Evolutionary conservation across 2,329 filamentous ascomycete species (phyloP).

Genomic region (Periconia digitata): DNA sequence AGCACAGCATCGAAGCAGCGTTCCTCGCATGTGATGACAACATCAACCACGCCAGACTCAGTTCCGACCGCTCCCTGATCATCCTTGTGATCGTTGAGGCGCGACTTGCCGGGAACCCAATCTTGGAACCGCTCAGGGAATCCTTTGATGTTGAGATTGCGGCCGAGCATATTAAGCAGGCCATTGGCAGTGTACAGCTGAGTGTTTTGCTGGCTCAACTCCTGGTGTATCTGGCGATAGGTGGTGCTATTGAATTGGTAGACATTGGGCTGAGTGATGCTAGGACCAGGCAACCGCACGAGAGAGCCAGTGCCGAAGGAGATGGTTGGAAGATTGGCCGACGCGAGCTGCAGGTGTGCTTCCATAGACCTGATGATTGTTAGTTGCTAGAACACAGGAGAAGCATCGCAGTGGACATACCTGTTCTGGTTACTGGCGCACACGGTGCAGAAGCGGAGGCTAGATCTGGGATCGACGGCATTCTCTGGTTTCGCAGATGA

Average conservation of each 20-base stretch:
- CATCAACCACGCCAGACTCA: slow-evolving; percentile 86
- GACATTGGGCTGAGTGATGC: slow-evolving; percentile 91
- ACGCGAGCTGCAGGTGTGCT: slow-evolving; percentile 89
- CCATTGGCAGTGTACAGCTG: slow-evolving; percentile 90
- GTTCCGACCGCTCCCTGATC: slow-evolving; percentile 78
- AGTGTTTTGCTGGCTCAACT: slow-evolving; percentile 82
- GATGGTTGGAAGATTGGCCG: slow-evolving; percentile 86
- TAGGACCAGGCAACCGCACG: slow-evolving; percentile 88
- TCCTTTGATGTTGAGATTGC: slow-evolving; percentile 91
- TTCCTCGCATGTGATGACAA: slow-evolving; percentile 97
- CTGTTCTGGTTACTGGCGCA: slow-evolving; percentile 98
- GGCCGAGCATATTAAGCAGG: slow-evolving; percentile 90
- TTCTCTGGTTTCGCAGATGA: slow-evolving; percentile 20
- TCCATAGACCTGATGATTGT: slow-evolving; percentile 77
- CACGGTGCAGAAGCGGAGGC: slow-evolving; percentile 97
- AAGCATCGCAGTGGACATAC: slow-evolving; percentile 50
- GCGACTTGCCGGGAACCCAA: slow-evolving; percentile 85
- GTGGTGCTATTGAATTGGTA: slow-evolving; percentile 98
- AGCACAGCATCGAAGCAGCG: slow-evolving; percentile 97
- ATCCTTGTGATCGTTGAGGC: slow-evolving; percentile 69
- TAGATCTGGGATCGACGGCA: slow-evolving; percentile 65
- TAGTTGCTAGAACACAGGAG: too few relatives aligned
- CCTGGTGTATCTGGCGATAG: slow-evolving; percentile 91
- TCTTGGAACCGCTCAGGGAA: slow-evolving; percentile 97
- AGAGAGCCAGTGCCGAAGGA: slow-evolving; percentile 96